phyloP scores from a whole-genome alignment of 2,329 filamentous ascomycete species.

The Xylaria multiplex region DNA sequence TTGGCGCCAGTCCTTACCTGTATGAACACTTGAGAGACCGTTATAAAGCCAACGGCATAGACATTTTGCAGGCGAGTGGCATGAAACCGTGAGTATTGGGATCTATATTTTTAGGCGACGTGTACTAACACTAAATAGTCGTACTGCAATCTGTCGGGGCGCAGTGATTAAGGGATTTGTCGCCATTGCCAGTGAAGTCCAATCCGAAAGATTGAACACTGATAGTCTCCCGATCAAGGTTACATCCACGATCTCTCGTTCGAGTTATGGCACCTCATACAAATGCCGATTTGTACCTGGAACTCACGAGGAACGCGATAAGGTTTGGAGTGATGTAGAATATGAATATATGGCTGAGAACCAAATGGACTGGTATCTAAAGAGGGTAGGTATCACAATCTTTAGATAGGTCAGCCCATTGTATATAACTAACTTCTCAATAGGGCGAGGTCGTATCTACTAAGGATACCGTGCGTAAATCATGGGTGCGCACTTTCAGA shows the following conservation, averaged over 20 bases:
- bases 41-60: conserved; percentile 12
- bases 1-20: conserved; percentile 21
- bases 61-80: conserved; percentile 17
- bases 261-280: conserved; percentile 18
- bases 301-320: conserved; percentile 12
- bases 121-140: conserved; percentile 5
- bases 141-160: conserved; percentile 20
- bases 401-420: background rate
- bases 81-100: conserved; percentile 19
- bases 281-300: background rate
- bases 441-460: conserved; percentile 14
- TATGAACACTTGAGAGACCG: conserved; percentile 17
- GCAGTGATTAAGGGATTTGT: conserved; percentile 19
- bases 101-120: background rate
- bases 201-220: background rate
- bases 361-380: conserved; percentile 28
- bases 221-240: conserved; percentile 15
- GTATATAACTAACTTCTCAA: background rate
- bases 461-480: conserved; percentile 9
- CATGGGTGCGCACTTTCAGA: background rate
- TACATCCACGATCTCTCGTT: conserved; percentile 11
- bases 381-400: conserved; percentile 1
- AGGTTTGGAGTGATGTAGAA: conserved; percentile 12
- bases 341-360: background rate
- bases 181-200: conserved; percentile 3